Conservation (phyloP, 2,329 filamentous ascomycete genomes). For the Curvularia spicifera region DNA sequence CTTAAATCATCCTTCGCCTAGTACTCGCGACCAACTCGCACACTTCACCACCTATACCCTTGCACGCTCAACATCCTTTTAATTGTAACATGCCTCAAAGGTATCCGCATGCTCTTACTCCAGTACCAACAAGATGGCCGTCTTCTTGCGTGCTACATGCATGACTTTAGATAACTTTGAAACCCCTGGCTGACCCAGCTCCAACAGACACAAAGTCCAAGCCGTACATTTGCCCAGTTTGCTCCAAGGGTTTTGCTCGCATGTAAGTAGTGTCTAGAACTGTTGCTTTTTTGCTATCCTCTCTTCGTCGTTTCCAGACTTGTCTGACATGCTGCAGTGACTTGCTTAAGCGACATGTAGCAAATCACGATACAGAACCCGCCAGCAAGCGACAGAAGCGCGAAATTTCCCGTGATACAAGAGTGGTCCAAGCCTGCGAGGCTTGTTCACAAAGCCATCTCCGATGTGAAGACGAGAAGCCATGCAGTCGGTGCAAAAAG, state of each 20-base stretch:
- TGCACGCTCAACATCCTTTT: background rate
- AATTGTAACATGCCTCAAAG: background rate
- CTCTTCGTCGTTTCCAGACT: background rate
- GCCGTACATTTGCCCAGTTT: constrained; percentile 55
- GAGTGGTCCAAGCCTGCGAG: constrained; percentile 57
- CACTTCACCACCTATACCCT: background rate
- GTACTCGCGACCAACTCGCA: background rate
- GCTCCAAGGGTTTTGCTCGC: constrained; percentile 56
- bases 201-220: constrained; percentile 51
- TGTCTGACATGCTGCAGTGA: constrained; percentile 45
- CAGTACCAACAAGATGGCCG: background rate
- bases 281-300: background rate
- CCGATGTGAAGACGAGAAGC: constrained; percentile 62
- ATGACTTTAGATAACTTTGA: background rate
- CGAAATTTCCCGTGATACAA: constrained; percentile 35
- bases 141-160: background rate
- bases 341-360: constrained; percentile 59
- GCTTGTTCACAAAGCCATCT: constrained; percentile 60
- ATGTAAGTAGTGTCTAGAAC: constrained; percentile 39
- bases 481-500: constrained; percentile 59
- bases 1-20: background rate
- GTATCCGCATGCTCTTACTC: background rate
- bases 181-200: constrained; percentile 18
- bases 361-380: constrained; percentile 52
- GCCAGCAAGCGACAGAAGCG: constrained; percentile 35